Percentiles rank a stretch among this genome's conserved stretches.
Evolutionary conservation across 805 yeast genomes (phyloP).

Genomic region (Wickerhamomyces mucosus): DNA sequence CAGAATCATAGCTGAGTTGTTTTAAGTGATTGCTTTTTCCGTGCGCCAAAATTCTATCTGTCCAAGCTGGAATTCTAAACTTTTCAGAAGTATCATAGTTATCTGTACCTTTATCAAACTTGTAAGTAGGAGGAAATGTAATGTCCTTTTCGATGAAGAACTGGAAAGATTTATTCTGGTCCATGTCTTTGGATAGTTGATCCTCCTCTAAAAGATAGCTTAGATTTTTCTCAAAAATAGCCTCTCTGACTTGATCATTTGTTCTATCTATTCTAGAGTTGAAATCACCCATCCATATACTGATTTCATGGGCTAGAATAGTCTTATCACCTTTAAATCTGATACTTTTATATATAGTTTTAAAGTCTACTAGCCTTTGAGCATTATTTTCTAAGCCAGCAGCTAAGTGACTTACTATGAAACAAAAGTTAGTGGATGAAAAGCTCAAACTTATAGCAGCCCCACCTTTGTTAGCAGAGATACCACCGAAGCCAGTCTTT

Average conservation of each 20-base stretch:
- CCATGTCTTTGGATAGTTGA: conserved; percentile 72
- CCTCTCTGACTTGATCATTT: conserved; percentile 57
- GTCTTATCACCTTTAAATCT: conserved; percentile 48
- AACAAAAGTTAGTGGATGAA: conserved; percentile 63
- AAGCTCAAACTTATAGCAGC: conserved; percentile 59
- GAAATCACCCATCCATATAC: conserved; percentile 91
- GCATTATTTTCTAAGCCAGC: conserved; percentile 80
- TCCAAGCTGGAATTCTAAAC: conserved; percentile 94
- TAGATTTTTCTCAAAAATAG: conserved; percentile 40
- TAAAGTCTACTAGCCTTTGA: conserved; percentile 82
- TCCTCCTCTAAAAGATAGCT: conserved; percentile 55
- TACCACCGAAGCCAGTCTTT: conserved; percentile 92
- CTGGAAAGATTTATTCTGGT: conserved; percentile 68
- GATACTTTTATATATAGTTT: conserved; percentile 62
- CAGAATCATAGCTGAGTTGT: conserved; percentile 53
- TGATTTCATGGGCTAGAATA: conserved; percentile 69
- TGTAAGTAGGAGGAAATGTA: conserved; percentile 84
- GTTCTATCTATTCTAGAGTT: conserved; percentile 72
- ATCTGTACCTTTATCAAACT: conserved; percentile 80
- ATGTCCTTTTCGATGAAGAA: conserved; percentile 76
- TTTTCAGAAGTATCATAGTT: conserved; percentile 85
- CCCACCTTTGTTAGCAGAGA: conserved; percentile 77
- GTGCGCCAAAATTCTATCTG: conserved; percentile 62
- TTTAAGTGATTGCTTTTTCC: conserved; percentile 50
- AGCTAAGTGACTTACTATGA: conserved; percentile 82